These are phyloP conservation scores for Rhododendron molle DNA, from an alignment of 148 eudicot species.

Conservation along the genomic window DNA sequence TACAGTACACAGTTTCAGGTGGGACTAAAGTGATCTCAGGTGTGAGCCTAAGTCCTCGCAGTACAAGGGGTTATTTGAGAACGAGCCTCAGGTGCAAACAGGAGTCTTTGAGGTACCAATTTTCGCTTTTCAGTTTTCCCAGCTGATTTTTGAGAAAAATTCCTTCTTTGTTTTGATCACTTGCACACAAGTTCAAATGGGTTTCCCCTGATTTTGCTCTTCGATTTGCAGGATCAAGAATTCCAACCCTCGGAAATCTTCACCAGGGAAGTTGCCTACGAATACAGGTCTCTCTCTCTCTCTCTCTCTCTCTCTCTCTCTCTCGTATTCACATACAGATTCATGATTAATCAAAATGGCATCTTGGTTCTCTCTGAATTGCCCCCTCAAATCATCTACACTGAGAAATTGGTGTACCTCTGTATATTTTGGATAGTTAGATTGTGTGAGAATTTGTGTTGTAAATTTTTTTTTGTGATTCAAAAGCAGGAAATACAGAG, in stretches of 20 bases:
- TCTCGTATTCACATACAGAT: background rate
- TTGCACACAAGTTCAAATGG: background rate
- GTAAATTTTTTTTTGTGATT: too few relatives aligned
- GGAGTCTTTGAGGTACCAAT: conserved; percentile 55
- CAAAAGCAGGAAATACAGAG: too few relatives aligned
- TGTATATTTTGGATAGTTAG: too few relatives aligned
- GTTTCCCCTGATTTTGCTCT: conserved; percentile 3
- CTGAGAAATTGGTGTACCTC: too few relatives aligned
- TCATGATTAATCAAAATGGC: background rate
- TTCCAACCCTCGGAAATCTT: conserved; percentile 52
- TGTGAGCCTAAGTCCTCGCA: conserved; percentile 64
- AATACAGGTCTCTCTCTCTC: conserved; percentile 37
- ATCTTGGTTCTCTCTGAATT: background rate
- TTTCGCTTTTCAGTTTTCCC: background rate
- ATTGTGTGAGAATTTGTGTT: too few relatives aligned
- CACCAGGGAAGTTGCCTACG: conserved; percentile 65
- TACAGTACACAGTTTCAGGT: conserved; percentile 77
- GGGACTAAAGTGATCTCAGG: conserved; percentile 61
- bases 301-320: conserved; percentile 12
- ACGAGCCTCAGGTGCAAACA: conserved; percentile 80
- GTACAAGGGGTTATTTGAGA: conserved; percentile 52
- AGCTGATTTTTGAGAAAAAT: background rate
- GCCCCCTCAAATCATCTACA: too few relatives aligned
- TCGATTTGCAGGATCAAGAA: conserved; percentile 42
- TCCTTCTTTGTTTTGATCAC: background rate